These are phyloP conservation scores for Phytopythium chamaehyphon DNA, from an alignment of 352 stramenopile genomes.

Conservation along the genomic window DNA sequence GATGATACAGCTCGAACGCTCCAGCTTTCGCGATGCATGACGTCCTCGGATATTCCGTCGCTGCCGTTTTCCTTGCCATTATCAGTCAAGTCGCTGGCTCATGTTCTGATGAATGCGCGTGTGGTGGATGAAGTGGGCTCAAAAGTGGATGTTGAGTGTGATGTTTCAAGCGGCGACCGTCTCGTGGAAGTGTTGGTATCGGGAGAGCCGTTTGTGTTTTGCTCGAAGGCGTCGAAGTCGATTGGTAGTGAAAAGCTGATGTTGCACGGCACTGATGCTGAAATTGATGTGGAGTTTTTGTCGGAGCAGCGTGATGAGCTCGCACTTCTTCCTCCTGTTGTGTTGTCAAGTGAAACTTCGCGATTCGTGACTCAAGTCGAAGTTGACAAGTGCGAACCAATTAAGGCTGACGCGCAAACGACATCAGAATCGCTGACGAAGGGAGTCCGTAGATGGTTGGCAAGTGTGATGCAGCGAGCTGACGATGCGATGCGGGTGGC, in stretches of 20 bases:
- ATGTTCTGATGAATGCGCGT: slow-evolving; percentile 10
- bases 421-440: neutral
- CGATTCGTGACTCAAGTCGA: no score
- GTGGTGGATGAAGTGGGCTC: slow-evolving; percentile 20
- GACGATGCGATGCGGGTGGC: slow-evolving; percentile 11
- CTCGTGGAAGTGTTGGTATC: slow-evolving; percentile 28
- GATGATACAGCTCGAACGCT: slow-evolving; percentile 15
- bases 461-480: slow-evolving; percentile 6
- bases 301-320: neutral
- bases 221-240: slow-evolving; percentile 10
- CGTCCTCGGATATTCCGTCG: slow-evolving; percentile 13
- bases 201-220: slow-evolving; percentile 33
- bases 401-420: neutral
- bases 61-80: no score
- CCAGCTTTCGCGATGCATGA: slow-evolving; percentile 13
- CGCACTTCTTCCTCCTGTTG: slow-evolving; percentile 1
- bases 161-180: slow-evolving; percentile 10
- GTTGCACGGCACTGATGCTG: slow-evolving; percentile 10
- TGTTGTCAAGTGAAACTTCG: no score
- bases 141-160: slow-evolving; percentile 11
- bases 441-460: slow-evolving; percentile 4
- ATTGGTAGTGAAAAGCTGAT: no score
- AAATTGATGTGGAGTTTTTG: slow-evolving; percentile 14
- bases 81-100: slow-evolving; percentile 13
- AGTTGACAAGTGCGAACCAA: slow-evolving; percentile 4